Base-by-base conservation (phyloP, 495 filamentous ascomycete genomes). In the Penicillium herquei region DNA sequence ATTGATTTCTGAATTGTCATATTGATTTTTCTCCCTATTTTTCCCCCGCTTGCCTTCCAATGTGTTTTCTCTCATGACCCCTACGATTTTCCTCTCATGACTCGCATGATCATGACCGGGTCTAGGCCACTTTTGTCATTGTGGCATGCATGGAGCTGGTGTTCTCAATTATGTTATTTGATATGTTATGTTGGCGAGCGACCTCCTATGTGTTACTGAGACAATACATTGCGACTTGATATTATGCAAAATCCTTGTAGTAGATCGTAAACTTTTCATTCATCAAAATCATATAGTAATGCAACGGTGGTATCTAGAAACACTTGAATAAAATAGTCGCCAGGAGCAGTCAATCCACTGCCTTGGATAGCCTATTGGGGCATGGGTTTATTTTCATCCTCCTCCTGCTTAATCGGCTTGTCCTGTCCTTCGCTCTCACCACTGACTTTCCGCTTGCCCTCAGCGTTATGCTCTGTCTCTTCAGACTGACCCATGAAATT, bases 401-500 rank as follows among this genome's bases (percentile, higher is more conserved):
- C 62, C 0, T 46, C 61, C 16, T 52, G 59, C 59, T 50, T 55
- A 54, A 53, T 64, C 30, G 57, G 54, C 18, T 59, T 46, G 12
- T 50, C 54, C 33, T 59, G 54, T n/a, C 43, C 64, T n/a, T 61
- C 68, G 14, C 54, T 63, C 53, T 64, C 70, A 17, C 63, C 68
- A 16, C 63, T 66, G 33, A 57, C 70, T 18, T 70, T 70, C 33
- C 61, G 65, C 54, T 66, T 68, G 45, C 55, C 67, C 42, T 51
- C 45, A 14, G 21, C 17, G 31, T 34, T 45, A 32, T 73, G 66
- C 39, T 76, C 75, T 18, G 72, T 73, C 57, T 84, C 86, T n/a
- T 70, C 68, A 4, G 68, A 51, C 57, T 85, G 87, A 14, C 84
- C 90, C 93, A 97, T 98, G 58, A 97, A 92, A 52, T 87, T 87